Base-by-base conservation (phyloP, 768 basidiomycete species). In the Suillus placidus region DNA sequence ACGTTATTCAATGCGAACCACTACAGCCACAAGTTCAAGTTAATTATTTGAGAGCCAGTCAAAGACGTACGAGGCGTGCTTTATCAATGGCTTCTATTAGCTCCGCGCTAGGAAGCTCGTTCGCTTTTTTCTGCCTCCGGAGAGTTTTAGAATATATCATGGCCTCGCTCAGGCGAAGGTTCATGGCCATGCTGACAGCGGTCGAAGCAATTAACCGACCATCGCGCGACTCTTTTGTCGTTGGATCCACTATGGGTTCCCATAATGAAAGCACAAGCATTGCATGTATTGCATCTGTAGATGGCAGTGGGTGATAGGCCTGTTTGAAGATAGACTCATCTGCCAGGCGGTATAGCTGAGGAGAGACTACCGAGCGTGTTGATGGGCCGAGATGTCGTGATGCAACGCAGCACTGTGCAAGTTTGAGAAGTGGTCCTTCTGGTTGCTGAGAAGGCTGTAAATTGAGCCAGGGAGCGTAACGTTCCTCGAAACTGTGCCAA, bases 111-210 rank as follows among this genome's bases (percentile, higher is more conserved):
- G 74, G 69, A 5, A 71, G 68, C 4, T 78, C 71, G 23, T 71
- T 69, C 5, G 70, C 60, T 66, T 73, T 76, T 62, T 71, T 77
- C 35, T 74, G 70, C 42, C 67, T 69, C 30, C 77, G 72, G 52
- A 82, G 72, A 4, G 64, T 71, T 40, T 67, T 70, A 26, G 71
- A 76, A 61, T 78, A 74, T 26, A 74, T 68, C 64, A 80, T 77
- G 9, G 78, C 80, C 58, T 77, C 72, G 57, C 77, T 75, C 5
- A 83, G 72, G 34, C 77, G 78, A 60, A 84, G 68, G 67, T 81
- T 82, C 71, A 80, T 82, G 26, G 82, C 82, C 80, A 83, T 83
- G 57, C 77, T 80, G 34, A 84, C 78, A 14, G 84, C 84, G 2
- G 76, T 76, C 18, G 81, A 73, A 10, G 76, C 80, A 43, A 80